Evolutionary conservation across 768 basidiomycete species (phyloP), one percentile per base, ranked within the genome.

Genomic region (Strobilomyces echinocephalus): DNA sequence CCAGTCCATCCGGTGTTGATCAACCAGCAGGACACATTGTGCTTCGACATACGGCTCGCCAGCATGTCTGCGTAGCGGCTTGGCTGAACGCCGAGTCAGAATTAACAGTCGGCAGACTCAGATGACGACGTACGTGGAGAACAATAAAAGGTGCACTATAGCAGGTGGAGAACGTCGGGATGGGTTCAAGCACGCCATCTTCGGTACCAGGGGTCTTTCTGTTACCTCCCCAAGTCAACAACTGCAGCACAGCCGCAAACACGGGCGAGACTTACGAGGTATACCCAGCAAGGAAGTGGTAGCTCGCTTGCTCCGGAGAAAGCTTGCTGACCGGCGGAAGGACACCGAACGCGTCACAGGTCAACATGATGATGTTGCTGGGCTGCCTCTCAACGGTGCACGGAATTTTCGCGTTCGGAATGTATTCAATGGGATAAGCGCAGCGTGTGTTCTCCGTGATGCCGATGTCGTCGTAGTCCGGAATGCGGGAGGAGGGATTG

Each of bases 381-480:
- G 95, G 95, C 72, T 97, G 95, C 41, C 79, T 78, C 61, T 88
- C 77, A 63, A 92, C 89, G 40, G 83, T 63, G 74, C 95, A 98
- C 26, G 95, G 95, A 63, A 98, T 91, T 72, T 89, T 82, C 54
- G 95, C 95, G 68, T 97, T 95, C 57, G 90, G 85, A 61, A 99
- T 98, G 76, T 77, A 91, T 68, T 99, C 95, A 71, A 99, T 99
- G 10, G 97, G 95, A 75, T 99, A 98, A 26, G 95, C 95, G 72
- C 97, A 99, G 46, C 97, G 92, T 24, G 97, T 99, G 79, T 99
- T 99, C 75, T 99, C 97, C 11, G 97, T 99, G 73, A 98, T 98
- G 71, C 85, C 79, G 61, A 93, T 79, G 67, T 98, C 97, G 70
- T 97, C 90, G 74, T 97, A 99, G 74, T 99, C 95, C 46, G 97